These are phyloP conservation scores for Psilocybe azurescens DNA, from an alignment of 768 basidiomycete species.

Conservation along the genomic window DNA sequence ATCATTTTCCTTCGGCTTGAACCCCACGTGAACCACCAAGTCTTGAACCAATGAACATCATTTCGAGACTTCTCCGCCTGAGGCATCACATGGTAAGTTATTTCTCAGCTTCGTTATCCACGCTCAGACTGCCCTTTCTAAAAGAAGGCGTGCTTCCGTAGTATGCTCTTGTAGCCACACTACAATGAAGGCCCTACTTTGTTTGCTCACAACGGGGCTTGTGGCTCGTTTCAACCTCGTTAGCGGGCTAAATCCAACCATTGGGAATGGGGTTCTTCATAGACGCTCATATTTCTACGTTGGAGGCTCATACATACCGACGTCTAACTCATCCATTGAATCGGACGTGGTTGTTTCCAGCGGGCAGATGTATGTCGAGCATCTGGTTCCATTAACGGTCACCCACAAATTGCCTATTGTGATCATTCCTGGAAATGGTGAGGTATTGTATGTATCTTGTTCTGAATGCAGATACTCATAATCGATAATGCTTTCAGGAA, in stretches of 20 bases:
- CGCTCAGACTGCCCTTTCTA: too few species aligned
- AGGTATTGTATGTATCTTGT: not conserved
- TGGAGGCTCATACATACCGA: slow-evolving; percentile 40
- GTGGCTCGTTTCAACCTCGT: not conserved
- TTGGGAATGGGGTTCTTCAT: slow-evolving; percentile 33
- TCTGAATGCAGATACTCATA: too few species aligned
- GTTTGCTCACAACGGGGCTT: not conserved
- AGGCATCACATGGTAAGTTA: too few species aligned
- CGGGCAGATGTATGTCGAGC: slow-evolving; percentile 60
- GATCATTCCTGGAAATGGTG: slow-evolving; percentile 54
- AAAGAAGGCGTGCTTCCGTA: too few species aligned
- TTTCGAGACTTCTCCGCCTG: too few species aligned
- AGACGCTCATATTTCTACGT: slow-evolving; percentile 54
- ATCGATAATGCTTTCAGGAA: slow-evolving; percentile 29
- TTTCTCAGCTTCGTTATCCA: too few species aligned
- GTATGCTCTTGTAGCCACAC: too few species aligned
- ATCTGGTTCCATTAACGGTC: slow-evolving; percentile 44
- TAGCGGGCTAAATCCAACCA: not conserved
- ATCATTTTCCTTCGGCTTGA: too few species aligned
- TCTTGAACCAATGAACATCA: too few species aligned
- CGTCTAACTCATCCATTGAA: slow-evolving; percentile 17
- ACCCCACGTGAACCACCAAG: too few species aligned
- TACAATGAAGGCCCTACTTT: not conserved
- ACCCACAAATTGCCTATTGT: slow-evolving; percentile 47
- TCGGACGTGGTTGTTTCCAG: slow-evolving; percentile 39